phyloP scores from a whole-genome alignment of 2,329 filamentous ascomycete species.

The Penicillium sumatraense region DNA sequence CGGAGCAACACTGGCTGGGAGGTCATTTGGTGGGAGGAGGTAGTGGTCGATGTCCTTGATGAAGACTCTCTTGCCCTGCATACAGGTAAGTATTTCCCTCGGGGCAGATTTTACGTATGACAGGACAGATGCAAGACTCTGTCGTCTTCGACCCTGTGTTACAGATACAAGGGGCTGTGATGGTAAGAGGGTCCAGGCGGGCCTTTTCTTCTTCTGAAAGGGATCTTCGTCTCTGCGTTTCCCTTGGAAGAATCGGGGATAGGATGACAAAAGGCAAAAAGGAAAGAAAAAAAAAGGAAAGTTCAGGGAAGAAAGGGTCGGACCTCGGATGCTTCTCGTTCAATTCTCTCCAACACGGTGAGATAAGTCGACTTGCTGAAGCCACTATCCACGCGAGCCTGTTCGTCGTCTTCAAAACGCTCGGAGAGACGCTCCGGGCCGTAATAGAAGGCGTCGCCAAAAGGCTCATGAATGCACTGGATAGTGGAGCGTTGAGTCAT shows the following conservation, averaged over 20 bases:
- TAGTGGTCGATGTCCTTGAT: constrained; percentile 99
- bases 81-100: constrained; percentile 46
- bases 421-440: constrained; percentile 84
- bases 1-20: constrained; percentile 72
- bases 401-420: constrained; percentile 74
- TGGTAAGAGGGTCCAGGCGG: not conserved
- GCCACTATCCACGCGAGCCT: constrained; percentile 47
- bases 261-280: constrained; percentile 19
- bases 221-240: too few relatives aligned
- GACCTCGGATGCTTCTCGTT: constrained; percentile 75
- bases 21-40: constrained; percentile 74
- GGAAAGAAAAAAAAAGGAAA: constrained; percentile 24
- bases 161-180: not conserved
- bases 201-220: too few relatives aligned
- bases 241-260: constrained; percentile 1
- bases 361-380: constrained; percentile 51
- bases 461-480: constrained; percentile 89
- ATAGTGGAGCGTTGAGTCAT: constrained; percentile 88
- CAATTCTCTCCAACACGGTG: constrained; percentile 76
- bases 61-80: constrained; percentile 85
- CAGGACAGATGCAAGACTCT: not conserved
- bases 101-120: not conserved
- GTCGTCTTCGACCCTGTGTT: not conserved
- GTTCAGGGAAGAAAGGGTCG: constrained; percentile 41
- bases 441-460: constrained; percentile 95